Conservation (phyloP, 345 rosid genomes). For the Lumnitzera littorea region DNA sequence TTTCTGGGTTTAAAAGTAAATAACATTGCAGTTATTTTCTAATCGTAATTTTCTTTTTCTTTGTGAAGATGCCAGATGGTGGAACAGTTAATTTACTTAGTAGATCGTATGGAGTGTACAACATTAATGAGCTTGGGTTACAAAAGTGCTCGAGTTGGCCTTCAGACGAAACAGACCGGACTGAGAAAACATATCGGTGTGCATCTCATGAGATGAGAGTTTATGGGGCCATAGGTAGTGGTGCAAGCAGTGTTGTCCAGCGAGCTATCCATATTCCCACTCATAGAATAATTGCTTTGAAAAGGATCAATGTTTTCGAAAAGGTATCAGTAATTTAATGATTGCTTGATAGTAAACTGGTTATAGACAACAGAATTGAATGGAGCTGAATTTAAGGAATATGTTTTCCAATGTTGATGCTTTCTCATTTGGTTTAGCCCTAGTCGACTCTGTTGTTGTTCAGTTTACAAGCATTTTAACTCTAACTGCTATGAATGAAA, state of each 20-base stretch:
- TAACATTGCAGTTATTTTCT: neutral
- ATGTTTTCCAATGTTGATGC: neutral
- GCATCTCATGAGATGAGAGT: constrained; percentile 91
- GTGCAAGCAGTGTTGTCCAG: constrained; percentile 97
- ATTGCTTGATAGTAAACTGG: too few relatives aligned
- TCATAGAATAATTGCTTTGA: constrained; percentile 79
- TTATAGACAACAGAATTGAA: too few relatives aligned
- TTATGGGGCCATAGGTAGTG: constrained; percentile 91
- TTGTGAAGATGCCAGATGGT: constrained; percentile 72
- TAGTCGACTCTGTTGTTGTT: too few relatives aligned
- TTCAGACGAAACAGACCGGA: constrained; percentile 45
- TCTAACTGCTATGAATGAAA: too few relatives aligned
- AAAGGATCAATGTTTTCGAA: constrained; percentile 86
- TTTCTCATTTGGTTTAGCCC: too few relatives aligned
- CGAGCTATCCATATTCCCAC: constrained; percentile 91
- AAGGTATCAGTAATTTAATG: constrained; percentile 32
- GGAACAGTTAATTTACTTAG: constrained; percentile 88
- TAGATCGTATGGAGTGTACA: constrained; percentile 95
- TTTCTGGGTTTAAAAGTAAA: neutral
- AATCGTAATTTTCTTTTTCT: neutral
- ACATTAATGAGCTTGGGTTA: constrained; percentile 82
- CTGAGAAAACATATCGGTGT: constrained; percentile 71
- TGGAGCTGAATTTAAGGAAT: too few relatives aligned
- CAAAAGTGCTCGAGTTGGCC: constrained; percentile 69
- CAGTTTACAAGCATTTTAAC: too few relatives aligned